Percentiles rank a stretch among this genome's conserved stretches.
phyloP scores from a whole-genome alignment of 2,329 filamentous ascomycete genomes.

The Microsporum ferrugineum region DNA sequence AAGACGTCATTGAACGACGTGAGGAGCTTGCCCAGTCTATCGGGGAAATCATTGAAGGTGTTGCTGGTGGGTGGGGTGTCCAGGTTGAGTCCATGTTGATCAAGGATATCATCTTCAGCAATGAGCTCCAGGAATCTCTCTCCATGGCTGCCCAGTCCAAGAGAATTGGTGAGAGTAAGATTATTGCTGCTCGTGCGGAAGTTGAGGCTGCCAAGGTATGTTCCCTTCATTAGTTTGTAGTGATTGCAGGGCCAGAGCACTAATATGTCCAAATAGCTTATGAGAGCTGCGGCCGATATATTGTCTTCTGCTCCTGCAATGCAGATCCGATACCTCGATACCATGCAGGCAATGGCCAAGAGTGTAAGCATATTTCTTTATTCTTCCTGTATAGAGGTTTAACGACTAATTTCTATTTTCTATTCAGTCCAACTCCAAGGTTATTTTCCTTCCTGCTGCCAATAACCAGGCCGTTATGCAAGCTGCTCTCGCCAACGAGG shows the following conservation, averaged over 20 bases:
- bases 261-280: slow-evolving; percentile 17
- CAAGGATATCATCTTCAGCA: slow-evolving; percentile 97
- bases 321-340: slow-evolving; percentile 96
- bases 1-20: slow-evolving; percentile 95
- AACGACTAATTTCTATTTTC: background rate
- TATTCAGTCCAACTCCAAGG: slow-evolving; percentile 58
- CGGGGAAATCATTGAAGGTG: slow-evolving; percentile 93
- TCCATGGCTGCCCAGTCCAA: slow-evolving; percentile 98
- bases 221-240: background rate
- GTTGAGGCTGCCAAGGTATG: slow-evolving; percentile 85
- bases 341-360: slow-evolving; percentile 98
- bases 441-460: slow-evolving; percentile 65
- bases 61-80: slow-evolving; percentile 86
- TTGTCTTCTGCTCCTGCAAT: slow-evolving; percentile 84
- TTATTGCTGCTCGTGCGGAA: slow-evolving; percentile 92
- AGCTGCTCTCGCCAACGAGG: slow-evolving; percentile 39
- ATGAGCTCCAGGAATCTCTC: slow-evolving; percentile 87
- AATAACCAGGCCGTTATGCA: slow-evolving; percentile 45
- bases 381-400: background rate
- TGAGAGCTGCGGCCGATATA: slow-evolving; percentile 75
- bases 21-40: slow-evolving; percentile 95
- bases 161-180: slow-evolving; percentile 95
- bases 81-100: slow-evolving; percentile 97
- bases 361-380: slow-evolving; percentile 33
- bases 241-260: background rate